A percentile compares a stretch with the other conserved stretches of the same genome.
phyloP scores from a whole-genome alignment of 208 protist species.

The Leptomonas pyrrhocoris region DNA sequence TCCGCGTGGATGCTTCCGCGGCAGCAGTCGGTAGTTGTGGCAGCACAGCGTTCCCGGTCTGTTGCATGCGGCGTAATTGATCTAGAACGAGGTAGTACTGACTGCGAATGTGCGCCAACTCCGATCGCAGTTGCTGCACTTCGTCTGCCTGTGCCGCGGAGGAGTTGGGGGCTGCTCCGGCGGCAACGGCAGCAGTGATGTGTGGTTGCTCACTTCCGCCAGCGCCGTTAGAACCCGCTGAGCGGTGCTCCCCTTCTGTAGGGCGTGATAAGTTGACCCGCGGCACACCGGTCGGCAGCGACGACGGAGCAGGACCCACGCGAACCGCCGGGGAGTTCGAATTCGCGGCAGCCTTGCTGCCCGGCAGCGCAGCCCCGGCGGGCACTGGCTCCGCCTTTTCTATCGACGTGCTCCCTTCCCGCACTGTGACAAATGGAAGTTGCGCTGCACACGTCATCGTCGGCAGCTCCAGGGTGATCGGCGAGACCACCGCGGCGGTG shows the following conservation, averaged over 20 bases:
- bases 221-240: neutral
- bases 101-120: constrained; percentile 24
- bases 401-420: too few relatives aligned
- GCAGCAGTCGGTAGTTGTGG: too few relatives aligned
- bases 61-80: constrained; percentile 23
- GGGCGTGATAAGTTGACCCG: too few relatives aligned
- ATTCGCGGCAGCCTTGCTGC: too few relatives aligned
- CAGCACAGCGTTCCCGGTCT: neutral
- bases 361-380: too few relatives aligned
- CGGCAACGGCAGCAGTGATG: neutral
- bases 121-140: constrained; percentile 21
- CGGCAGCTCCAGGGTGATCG: constrained; percentile 3
- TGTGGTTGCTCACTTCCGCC: neutral
- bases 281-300: too few relatives aligned
- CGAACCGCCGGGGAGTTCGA: too few relatives aligned
- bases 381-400: too few relatives aligned
- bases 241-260: neutral
- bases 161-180: neutral
- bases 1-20: too few relatives aligned
- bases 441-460: neutral
- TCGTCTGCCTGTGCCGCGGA: neutral
- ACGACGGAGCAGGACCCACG: too few relatives aligned
- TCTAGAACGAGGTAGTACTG: constrained; percentile 25
- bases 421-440: neutral
- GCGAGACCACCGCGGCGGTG: neutral